phyloP scores from a whole-genome alignment of 1,139 yeast species.

The Suhomyces atakaporum region DNA sequence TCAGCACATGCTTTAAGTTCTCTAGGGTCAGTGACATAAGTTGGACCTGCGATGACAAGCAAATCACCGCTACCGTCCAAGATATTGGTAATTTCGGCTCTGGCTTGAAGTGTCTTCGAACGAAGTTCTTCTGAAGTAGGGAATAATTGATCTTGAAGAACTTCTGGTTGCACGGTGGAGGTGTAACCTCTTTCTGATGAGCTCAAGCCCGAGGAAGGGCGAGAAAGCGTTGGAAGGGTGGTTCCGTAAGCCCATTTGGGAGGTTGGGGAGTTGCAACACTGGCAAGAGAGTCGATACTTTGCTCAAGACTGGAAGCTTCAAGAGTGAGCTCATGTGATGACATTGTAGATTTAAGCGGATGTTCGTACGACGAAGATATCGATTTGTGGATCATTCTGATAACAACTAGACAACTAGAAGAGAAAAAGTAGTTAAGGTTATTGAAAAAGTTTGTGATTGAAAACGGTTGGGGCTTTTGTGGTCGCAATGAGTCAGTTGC shows the following conservation, averaged over 20 bases:
- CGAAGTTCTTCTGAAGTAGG: conserved; percentile 33
- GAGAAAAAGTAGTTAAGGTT: too few relatives aligned
- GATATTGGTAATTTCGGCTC: conserved; percentile 19
- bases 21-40: conserved; percentile 25
- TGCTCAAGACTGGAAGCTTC: neutral
- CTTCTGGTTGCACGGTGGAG: conserved; percentile 39
- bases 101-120: conserved; percentile 27
- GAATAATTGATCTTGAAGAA: conserved; percentile 42
- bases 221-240: conserved; percentile 2
- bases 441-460: neutral
- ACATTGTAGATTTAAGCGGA: neutral
- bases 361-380: neutral
- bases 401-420: neutral
- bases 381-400: neutral
- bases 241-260: conserved; percentile 10
- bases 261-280: conserved; percentile 1
- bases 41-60: conserved; percentile 45
- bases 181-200: conserved; percentile 27
- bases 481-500: neutral
- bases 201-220: conserved; percentile 24
- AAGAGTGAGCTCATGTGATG: conserved; percentile 5
- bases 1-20: conserved; percentile 44
- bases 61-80: conserved; percentile 19
- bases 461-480: neutral
- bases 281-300: neutral